Evolutionary conservation across 2,329 filamentous ascomycete species (phyloP).

Genomic region (Alternaria triticina): DNA sequence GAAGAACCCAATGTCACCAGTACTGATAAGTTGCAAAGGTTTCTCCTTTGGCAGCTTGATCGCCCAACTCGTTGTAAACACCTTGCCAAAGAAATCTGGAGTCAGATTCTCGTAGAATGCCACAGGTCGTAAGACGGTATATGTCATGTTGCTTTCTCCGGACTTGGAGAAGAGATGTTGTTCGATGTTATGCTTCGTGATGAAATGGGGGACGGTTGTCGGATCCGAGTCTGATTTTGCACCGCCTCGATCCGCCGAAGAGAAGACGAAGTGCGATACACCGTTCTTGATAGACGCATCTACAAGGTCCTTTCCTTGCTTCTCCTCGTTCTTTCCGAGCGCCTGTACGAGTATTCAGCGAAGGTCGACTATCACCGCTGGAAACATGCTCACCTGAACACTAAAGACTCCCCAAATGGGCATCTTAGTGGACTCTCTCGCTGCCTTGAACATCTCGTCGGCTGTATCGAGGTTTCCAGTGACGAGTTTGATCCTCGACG

Average conservation of each 20-base stretch:
- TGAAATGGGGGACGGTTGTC: conserved; percentile 67
- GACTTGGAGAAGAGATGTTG: conserved; percentile 56
- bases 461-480: conserved; percentile 61
- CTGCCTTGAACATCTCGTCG: conserved; percentile 57
- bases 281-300: conserved; percentile 39
- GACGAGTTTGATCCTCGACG: conserved; percentile 59
- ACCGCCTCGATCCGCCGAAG: conserved; percentile 47
- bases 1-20: conserved; percentile 57
- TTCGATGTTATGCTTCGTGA: conserved; percentile 66
- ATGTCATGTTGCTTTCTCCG: conserved; percentile 57
- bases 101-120: conserved; percentile 66
- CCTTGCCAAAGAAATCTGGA: conserved; percentile 53
- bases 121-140: conserved; percentile 65
- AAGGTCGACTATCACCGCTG: background rate
- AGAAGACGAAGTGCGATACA: conserved; percentile 49
- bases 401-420: conserved; percentile 44
- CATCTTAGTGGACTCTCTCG: conserved; percentile 37
- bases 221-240: conserved; percentile 55
- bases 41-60: conserved; percentile 42
- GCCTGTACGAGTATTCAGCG: background rate
- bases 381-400: conserved; percentile 28
- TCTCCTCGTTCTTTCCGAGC: conserved; percentile 40
- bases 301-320: conserved; percentile 48
- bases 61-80: conserved; percentile 50
- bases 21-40: conserved; percentile 43